Percentiles rank a stretch among this genome's conserved stretches.
Conservation (phyloP, 768 basidiomycete species). For the Chalciporus piperatus region DNA sequence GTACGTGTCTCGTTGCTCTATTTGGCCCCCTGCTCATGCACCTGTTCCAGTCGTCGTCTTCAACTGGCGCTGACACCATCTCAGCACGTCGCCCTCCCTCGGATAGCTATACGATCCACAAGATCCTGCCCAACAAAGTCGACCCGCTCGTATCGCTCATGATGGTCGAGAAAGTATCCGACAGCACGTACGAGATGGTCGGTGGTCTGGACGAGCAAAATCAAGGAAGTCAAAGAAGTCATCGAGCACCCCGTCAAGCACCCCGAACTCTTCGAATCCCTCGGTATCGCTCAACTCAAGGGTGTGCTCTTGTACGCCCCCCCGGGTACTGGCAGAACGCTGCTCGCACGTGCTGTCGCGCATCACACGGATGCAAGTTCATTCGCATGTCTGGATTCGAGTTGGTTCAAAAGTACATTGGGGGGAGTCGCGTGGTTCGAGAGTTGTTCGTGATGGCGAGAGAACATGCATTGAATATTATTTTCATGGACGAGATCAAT, state of each 20-base stretch:
- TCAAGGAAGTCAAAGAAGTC: slow-evolving; percentile 99
- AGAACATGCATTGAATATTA: slow-evolving; percentile 96
- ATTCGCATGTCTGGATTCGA: slow-evolving; percentile 94
- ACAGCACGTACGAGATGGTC: too few species aligned
- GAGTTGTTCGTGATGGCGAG: slow-evolving; percentile 98
- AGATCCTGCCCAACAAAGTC: slow-evolving; percentile 95
- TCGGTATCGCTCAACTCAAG: slow-evolving; percentile 96
- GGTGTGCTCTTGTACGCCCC: slow-evolving; percentile 95
- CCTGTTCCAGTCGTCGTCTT: slow-evolving; percentile 79
- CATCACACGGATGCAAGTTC: slow-evolving; percentile 98
- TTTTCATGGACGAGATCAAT: slow-evolving; percentile 99
- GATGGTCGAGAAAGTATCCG: too few species aligned
- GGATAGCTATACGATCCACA: slow-evolving; percentile 95
- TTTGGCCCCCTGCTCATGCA: background rate
- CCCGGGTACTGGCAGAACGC: slow-evolving; percentile 94
- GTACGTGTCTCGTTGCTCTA: background rate
- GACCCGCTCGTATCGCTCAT: slow-evolving; percentile 97
- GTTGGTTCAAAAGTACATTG: slow-evolving; percentile 97
- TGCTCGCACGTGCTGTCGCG: slow-evolving; percentile 92
- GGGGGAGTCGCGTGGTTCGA: slow-evolving; percentile 93
- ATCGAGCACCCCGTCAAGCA: slow-evolving; percentile 98
- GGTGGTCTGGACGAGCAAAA: slow-evolving; percentile 97
- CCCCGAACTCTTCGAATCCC: slow-evolving; percentile 92
- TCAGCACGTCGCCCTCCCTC: slow-evolving; percentile 91
- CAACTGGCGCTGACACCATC: slow-evolving; percentile 77